These are phyloP conservation scores for Odonthalia washingtoniensis DNA, from an alignment of 31 red algal genomes.

Conservation along the genomic window DNA sequence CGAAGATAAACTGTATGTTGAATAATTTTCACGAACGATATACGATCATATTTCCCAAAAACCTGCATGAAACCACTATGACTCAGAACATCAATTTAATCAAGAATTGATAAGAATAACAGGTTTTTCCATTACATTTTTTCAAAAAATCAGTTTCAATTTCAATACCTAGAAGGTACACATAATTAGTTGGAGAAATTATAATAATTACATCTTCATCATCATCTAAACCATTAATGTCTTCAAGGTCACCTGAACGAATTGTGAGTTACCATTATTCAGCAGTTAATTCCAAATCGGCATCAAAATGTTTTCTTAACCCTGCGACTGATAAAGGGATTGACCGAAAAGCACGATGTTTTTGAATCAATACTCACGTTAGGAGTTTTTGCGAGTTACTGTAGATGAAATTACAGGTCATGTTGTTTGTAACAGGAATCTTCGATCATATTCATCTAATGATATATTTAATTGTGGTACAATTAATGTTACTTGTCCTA, in stretches of 20 bases:
- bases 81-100: conserved; percentile 78
- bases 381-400: conserved; percentile 11
- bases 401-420: conserved; percentile 64
- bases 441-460: conserved; percentile 91
- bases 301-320: conserved; percentile 77
- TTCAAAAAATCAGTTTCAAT: conserved; percentile 47
- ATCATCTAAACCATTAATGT: conserved; percentile 49
- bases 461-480: conserved; percentile 81
- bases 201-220: conserved; percentile 74
- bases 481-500: conserved; percentile 68
- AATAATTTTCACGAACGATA: no score
- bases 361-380: conserved; percentile 71
- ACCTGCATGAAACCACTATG: conserved; percentile 83
- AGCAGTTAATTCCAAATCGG: conserved; percentile 56
- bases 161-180: conserved; percentile 60
- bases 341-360: conserved; percentile 60
- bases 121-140: conserved; percentile 39
- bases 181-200: conserved; percentile 84
- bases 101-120: conserved; percentile 78
- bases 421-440: conserved; percentile 73
- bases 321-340: conserved; percentile 88
- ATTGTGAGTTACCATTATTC: conserved; percentile 53
- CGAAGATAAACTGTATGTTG: no score
- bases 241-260: conserved; percentile 57
- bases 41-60: no score